Base-by-base conservation (phyloP, 257 asterid species). In the Plantago elongata region DNA sequence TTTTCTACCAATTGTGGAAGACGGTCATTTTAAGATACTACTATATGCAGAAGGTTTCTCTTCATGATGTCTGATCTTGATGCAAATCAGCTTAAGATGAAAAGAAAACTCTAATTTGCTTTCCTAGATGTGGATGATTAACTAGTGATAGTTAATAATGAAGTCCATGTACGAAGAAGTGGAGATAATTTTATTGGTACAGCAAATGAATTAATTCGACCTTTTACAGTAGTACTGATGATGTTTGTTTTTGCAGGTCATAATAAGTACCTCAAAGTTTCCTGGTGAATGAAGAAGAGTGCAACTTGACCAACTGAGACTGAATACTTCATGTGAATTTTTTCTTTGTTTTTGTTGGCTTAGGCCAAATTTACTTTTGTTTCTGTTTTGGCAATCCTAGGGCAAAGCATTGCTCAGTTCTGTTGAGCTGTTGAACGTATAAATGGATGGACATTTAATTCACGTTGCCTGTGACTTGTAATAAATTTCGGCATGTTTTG, bases 261-360 rank as follows among this genome's bases (percentile, higher is more conserved):
- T 29, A 56, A 9, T 30, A 54, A 58, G 6, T 34, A 1, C 13
- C 10, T 44, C 17, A 45, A 30, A 7, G 63, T 38, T 59, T 52
- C 45, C 9, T 37, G 62, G 69, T 64, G 66, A 60, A 69, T 45
- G 69, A 69, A 69, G 72, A 60, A 65, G 71, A 65, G 71, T 56
- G 46, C 46, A 34, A 22, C 66, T 37, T 30, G 45, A 14, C 17
- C 38, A 46, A 58, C 57, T 27, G 55, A 56, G 27, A 22, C 27
- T 22, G 27, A 22, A 22, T 45, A 42, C 63, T 61, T 71, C 37
- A 11, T 61, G 49, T 62, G 17, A 18, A 30, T 13, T 34, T 55
- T 69, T 46, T 42, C n/a, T 14, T 65, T 52, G 50, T 66, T 65
- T 66, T 60, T 44, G 54, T 48, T 51, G 49, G 63, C 54, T 51